Evolutionary conservation across 257 asterid genomes (phyloP), one percentile per base, ranked within the genome.

Genomic region (Solanum peruvianum): DNA sequence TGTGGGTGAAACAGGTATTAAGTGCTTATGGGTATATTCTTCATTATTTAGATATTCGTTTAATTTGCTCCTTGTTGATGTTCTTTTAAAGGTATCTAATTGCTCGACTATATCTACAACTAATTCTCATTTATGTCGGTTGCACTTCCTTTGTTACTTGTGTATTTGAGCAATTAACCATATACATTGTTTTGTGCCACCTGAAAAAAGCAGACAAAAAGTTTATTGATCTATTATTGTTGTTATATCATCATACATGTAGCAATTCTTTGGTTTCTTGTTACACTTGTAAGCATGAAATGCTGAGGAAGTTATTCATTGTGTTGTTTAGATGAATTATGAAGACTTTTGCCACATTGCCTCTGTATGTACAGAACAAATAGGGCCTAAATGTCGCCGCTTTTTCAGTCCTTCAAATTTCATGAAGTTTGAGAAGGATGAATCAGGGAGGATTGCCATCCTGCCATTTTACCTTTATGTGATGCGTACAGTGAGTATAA

Each of bases 291-390:
- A 58, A 86, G 86, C 75, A 85, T 44, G 69, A 85, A 58, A 73
- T 88, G 33, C 93, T 94, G 90, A 91, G 77, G 87, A 71, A 44
- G 39, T 31, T 41, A 77, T 89, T 56, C 86, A 18, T 18, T 88
- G 87, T 86, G 75, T 86, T 88, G 85, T 89, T 75, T 87, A 96
- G 99, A 97, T 97, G 99, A 97, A 97, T 88, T 97, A 97, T 90
- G 99, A 97, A 92, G 99, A 97, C 95, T 97, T 97, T 91, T 97
- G 99, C 96, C 99, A 97, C 94, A 97, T 97, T 88, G 99, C 99
- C 90, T 93, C 99, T 9, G 98, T 97, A 86, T 97, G 99, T 90
- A 91, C 99, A 76, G 99, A 95, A 90, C 99, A 97, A 91, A 97
- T 97, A 88, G 99, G 99, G 89, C 94, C 96, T 85, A 96, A 97